Evolutionary conservation across 2,329 filamentous ascomycete species (phyloP).

Genomic region (Tolypocladium endophyticum): DNA sequence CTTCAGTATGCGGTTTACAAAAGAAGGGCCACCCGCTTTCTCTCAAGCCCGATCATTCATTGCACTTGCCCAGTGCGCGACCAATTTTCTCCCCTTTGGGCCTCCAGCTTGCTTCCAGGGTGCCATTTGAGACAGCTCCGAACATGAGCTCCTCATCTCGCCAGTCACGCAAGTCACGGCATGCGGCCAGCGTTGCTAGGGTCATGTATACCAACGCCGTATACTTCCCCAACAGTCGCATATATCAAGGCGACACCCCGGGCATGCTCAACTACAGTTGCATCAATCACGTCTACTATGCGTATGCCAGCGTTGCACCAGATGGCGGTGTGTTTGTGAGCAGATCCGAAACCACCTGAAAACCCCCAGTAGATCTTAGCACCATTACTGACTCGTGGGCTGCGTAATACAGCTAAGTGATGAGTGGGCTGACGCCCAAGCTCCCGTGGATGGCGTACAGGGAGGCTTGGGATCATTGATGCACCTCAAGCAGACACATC

Average conservation of each 20-base stretch:
- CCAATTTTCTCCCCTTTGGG: neutral
- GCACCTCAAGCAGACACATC: constrained; percentile 60
- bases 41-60: neutral
- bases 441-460: constrained; percentile 59
- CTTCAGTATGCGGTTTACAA: constrained; percentile 9
- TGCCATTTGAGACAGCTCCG: neutral
- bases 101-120: neutral
- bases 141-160: constrained; percentile 32
- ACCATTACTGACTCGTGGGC: constrained; percentile 13
- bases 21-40: neutral
- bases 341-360: constrained; percentile 10
- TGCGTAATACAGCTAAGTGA: constrained; percentile 53
- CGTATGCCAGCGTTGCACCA: constrained; percentile 62
- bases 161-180: constrained; percentile 31
- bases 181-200: constrained; percentile 29
- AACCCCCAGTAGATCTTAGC: constrained; percentile 1
- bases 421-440: constrained; percentile 65
- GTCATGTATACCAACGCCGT: constrained; percentile 63
- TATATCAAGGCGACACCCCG: constrained; percentile 64
- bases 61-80: neutral
- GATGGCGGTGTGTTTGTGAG: constrained; percentile 69
- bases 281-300: constrained; percentile 75
- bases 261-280: constrained; percentile 64
- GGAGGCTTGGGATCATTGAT: constrained; percentile 66
- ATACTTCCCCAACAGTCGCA: constrained; percentile 73